These are phyloP conservation scores for Hysterium pulicare DNA, from an alignment of 2,329 filamentous ascomycete genomes.

Conservation along the genomic window DNA sequence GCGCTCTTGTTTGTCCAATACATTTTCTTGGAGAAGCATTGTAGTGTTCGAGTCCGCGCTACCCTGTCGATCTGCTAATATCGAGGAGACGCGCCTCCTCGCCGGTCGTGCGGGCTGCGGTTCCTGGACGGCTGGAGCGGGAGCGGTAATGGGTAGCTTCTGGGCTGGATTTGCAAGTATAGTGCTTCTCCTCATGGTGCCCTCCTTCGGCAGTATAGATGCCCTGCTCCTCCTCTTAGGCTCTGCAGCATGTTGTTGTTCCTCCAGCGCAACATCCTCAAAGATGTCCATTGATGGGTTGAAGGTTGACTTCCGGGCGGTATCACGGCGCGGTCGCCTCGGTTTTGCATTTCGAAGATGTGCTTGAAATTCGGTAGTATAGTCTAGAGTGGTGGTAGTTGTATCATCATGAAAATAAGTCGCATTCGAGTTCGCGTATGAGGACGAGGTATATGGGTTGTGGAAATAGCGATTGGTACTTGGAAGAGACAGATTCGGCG, in stretches of 20 bases:
- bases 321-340: constrained; percentile 28
- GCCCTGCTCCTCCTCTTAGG: constrained; percentile 25
- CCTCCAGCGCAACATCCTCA: constrained; percentile 36
- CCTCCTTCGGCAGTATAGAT: constrained; percentile 20
- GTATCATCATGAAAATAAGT: constrained; percentile 27
- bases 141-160: constrained; percentile 25
- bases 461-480: constrained; percentile 22
- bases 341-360: constrained; percentile 29
- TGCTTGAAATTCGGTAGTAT: constrained; percentile 35
- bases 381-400: constrained; percentile 37
- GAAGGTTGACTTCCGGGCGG: constrained; percentile 22
- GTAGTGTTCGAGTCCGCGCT: constrained; percentile 25
- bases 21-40: constrained; percentile 26
- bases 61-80: constrained; percentile 25
- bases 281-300: constrained; percentile 35
- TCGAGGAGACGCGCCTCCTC: constrained; percentile 35
- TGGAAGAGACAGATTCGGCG: constrained; percentile 23
- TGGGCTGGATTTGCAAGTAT: constrained; percentile 37
- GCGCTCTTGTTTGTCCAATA: constrained; percentile 28
- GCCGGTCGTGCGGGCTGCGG: constrained; percentile 20
- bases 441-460: constrained; percentile 21
- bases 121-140: constrained; percentile 16
- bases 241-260: constrained; percentile 24
- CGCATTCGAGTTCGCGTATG: constrained; percentile 23
- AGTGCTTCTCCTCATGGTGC: constrained; percentile 23